Evolutionary conservation across 345 rosid genomes (phyloP).

Genomic region (Eucalyptus regnans): DNA sequence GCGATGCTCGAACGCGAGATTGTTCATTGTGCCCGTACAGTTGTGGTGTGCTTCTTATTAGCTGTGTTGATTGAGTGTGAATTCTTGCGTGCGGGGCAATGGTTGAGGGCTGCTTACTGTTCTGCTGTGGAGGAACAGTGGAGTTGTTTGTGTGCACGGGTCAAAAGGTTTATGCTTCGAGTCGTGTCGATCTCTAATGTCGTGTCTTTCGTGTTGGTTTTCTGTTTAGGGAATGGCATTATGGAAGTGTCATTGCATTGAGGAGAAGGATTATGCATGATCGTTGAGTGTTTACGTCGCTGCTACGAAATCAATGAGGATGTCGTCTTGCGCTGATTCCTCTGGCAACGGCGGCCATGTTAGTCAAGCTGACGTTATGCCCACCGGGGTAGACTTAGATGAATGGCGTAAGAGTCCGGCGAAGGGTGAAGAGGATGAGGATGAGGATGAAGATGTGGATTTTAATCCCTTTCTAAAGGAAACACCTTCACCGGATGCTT

Average conservation of each 20-base stretch:
- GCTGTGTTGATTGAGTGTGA: not conserved
- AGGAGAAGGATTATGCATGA: not conserved
- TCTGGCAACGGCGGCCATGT: not conserved
- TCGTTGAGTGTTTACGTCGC: not conserved
- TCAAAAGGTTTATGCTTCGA: not conserved
- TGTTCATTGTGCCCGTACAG: not conserved
- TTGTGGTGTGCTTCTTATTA: not conserved
- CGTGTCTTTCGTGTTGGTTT: not conserved
- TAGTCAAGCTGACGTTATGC: not conserved
- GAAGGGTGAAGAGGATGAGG: constrained; percentile 29
- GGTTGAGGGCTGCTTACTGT: not conserved
- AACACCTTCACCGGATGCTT: constrained; percentile 61
- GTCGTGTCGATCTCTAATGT: not conserved
- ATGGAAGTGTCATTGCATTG: not conserved
- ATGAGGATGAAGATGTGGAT: constrained; percentile 64
- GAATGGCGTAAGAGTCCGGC: not conserved
- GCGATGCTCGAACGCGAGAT: not conserved
- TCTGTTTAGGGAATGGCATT: not conserved
- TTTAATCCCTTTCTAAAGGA: constrained; percentile 77
- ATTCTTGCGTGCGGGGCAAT: not conserved
- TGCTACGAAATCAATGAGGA: not conserved
- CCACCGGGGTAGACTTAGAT: not conserved
- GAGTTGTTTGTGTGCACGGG: not conserved
- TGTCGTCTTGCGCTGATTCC: constrained; percentile 4
- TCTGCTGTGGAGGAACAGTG: not conserved